Percentiles rank a stretch among this genome's conserved stretches.
These are phyloP conservation scores for Esteya vermicola DNA, from an alignment of 2,329 filamentous ascomycete species.

Conservation along the genomic window DNA sequence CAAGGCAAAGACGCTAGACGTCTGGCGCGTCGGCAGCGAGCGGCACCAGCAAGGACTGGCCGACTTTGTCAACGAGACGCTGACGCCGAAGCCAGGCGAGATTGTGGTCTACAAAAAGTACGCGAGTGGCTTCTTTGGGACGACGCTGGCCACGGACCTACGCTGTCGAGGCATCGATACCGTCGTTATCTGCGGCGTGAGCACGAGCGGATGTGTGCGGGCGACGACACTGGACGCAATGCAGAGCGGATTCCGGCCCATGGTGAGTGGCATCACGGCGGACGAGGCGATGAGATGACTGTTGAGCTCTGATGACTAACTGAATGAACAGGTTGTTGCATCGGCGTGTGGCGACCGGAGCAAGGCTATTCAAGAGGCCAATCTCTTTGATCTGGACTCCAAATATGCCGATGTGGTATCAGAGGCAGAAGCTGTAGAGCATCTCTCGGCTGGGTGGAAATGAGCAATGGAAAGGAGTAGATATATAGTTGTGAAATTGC, in stretches of 20 bases:
- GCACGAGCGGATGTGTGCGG: constrained; percentile 29
- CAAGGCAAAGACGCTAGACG: constrained; percentile 25
- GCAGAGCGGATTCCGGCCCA: constrained; percentile 23
- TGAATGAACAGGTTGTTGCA: constrained; percentile 22
- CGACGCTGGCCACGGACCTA: constrained; percentile 25
- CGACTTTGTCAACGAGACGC: constrained; percentile 20
- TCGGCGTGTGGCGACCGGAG: constrained; percentile 29
- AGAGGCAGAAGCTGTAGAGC: constrained; percentile 24
- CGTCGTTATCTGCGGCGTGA: constrained; percentile 31
- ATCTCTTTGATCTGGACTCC: constrained; percentile 18
- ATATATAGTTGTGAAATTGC: neutral
- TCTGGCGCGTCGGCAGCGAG: constrained; percentile 24
- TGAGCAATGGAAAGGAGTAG: neutral
- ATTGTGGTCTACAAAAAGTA: constrained; percentile 27
- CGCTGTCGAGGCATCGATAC: constrained; percentile 23
- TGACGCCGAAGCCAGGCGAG: constrained; percentile 25
- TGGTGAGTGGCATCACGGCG: constrained; percentile 21
- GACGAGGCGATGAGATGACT: no score
- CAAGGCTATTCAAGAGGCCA: constrained; percentile 27
- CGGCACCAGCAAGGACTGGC: constrained; percentile 19
- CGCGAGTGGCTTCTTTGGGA: constrained; percentile 30
- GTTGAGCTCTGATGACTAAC: neutral
- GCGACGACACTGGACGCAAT: constrained; percentile 27
- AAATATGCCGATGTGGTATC: constrained; percentile 31
- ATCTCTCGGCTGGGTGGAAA: constrained; percentile 22